Evolutionary conservation across 2,329 filamentous ascomycete species (phyloP).

Genomic region (Colletotrichum lentis): DNA sequence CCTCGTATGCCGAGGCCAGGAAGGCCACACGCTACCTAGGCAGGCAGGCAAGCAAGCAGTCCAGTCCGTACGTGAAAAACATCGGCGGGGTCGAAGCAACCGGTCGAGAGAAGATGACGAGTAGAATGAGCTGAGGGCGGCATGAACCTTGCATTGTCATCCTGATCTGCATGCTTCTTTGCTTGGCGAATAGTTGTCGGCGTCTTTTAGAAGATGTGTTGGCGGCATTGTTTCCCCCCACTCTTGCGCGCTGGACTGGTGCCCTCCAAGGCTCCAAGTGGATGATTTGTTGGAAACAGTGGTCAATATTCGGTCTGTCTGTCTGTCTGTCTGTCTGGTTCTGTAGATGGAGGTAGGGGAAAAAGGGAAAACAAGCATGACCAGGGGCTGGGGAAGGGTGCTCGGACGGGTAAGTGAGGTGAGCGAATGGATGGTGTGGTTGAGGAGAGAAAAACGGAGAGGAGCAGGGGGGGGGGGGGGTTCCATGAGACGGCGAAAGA

Average conservation of each 20-base stretch:
- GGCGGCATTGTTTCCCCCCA: not conserved
- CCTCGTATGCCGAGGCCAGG: slow-evolving; percentile 11
- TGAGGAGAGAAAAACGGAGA: not conserved
- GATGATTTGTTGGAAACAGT: slow-evolving; percentile 3
- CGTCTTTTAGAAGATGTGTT: not conserved
- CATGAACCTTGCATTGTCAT: slow-evolving; percentile 13
- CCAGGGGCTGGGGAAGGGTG: slow-evolving; percentile 10
- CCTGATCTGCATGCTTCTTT: slow-evolving; percentile 16
- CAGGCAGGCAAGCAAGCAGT: not conserved
- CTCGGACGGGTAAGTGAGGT: not conserved
- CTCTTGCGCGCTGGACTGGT: not conserved
- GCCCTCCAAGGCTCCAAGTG: not conserved
- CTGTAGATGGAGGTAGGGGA: not conserved
- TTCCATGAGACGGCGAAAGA: no score
- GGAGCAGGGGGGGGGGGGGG: not conserved
- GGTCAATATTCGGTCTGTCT: not conserved
- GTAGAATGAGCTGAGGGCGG: slow-evolving; percentile 14
- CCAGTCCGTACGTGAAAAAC: not conserved
- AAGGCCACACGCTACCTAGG: not conserved
- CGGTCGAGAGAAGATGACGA: slow-evolving; percentile 11
- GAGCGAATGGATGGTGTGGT: not conserved
- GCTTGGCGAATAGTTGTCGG: slow-evolving; percentile 7
- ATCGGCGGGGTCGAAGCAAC: slow-evolving; percentile 3
- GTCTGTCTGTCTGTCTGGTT: not conserved
- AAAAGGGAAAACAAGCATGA: slow-evolving; percentile 34